Conservation (phyloP, 805 yeast species). For the Saturnispora galanensis region DNA sequence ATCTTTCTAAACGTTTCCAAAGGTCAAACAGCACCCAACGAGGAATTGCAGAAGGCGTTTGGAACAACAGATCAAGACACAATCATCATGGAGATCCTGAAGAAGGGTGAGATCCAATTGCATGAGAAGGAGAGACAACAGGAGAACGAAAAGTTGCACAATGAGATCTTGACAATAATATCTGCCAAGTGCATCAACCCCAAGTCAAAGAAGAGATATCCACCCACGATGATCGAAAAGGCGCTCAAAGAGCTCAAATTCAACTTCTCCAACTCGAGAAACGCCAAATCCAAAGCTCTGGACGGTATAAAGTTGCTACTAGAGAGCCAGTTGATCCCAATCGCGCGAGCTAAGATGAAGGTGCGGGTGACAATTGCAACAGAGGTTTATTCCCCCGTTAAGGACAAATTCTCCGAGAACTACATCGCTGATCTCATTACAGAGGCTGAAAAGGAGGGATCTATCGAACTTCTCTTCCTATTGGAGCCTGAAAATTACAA, state of each 20-base stretch:
- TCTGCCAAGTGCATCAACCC: conserved; percentile 92
- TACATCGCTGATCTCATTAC: conserved; percentile 12
- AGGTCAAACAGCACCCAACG: conserved; percentile 86
- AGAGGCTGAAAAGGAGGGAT: conserved; percentile 10
- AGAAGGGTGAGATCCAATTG: conserved; percentile 88
- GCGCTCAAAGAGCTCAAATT: conserved; percentile 69
- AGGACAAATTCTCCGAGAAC: conserved; percentile 16
- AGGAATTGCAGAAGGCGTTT: conserved; percentile 65
- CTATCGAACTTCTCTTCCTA: conserved; percentile 12
- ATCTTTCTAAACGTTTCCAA: conserved; percentile 88
- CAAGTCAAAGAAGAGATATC: conserved; percentile 77
- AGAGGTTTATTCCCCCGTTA: conserved; percentile 38
- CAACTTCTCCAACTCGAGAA: conserved; percentile 49
- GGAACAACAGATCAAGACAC: conserved; percentile 66
- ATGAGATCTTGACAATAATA: conserved; percentile 73
- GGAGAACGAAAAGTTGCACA: conserved; percentile 40
- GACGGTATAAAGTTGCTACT: conserved; percentile 80
- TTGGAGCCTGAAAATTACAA: conserved; percentile 20
- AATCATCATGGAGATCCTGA: conserved; percentile 71
- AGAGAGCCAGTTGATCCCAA: conserved; percentile 76
- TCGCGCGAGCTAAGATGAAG: conserved; percentile 91
- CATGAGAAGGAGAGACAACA: conserved; percentile 89
- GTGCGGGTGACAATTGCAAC: conserved; percentile 52
- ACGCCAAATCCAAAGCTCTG: conserved; percentile 77
- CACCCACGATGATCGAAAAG: conserved; percentile 90